These are phyloP conservation scores for Pinus albicaulis DNA, from an alignment of 75 land plant species.

Conservation along the genomic window DNA sequence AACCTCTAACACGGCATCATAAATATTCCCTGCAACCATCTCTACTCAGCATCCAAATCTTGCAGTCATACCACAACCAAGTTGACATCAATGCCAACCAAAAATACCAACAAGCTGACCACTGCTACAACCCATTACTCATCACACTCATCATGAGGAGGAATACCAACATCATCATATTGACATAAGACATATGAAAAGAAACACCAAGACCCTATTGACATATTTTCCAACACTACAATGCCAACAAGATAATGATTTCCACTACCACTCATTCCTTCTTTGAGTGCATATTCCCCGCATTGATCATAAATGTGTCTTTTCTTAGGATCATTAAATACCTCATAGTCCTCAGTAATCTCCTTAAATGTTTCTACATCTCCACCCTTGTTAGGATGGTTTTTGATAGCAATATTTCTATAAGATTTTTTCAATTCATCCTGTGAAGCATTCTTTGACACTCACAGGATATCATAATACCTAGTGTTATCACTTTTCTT, in stretches of 20 bases:
- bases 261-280: constrained; percentile 79
- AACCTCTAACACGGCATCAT: no score
- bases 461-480: constrained; percentile 28
- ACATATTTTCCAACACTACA: no score
- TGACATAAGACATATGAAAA: no score
- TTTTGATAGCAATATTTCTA: constrained; percentile 31
- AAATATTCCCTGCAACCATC: no score
- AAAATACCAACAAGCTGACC: no score
- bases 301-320: constrained; percentile 75
- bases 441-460: constrained; percentile 20
- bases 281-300: constrained; percentile 81
- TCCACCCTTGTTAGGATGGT: constrained; percentile 34
- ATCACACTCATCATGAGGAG: no score
- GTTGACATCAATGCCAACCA: no score
- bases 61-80: no score
- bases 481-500: constrained; percentile 28
- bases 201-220: no score
- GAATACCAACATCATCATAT: no score
- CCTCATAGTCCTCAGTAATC: constrained; percentile 54
- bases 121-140: no score
- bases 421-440: constrained; percentile 30
- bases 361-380: constrained; percentile 37
- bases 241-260: constrained; percentile 54
- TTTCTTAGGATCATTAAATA: constrained; percentile 77
- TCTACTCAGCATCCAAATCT: no score